Evolutionary conservation across 306 rosid species (phyloP), one percentile per base, ranked within the genome.

Genomic region (Acacia melanoxylon): DNA sequence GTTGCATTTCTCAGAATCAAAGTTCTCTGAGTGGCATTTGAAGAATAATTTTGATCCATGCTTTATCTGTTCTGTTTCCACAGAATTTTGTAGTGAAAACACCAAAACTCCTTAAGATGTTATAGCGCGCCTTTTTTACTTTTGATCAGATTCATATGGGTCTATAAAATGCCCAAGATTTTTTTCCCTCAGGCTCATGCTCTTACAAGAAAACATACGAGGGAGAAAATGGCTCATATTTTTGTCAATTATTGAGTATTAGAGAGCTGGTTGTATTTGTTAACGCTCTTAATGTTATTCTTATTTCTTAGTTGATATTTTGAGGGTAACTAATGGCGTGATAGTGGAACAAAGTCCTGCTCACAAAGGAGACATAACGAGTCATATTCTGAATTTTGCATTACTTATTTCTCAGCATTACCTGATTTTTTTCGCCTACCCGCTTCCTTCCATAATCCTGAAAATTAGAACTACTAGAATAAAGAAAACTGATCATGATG

Each of bases 1-100:
- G 37, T 66, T 48, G 7, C 61, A 62, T 16, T 35, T 35, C 7
- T 37, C 68, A 37, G 68, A 16, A 71, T 69, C 52, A 9, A 52
- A 37, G 42, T 58, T 74, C 63, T 44, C 74, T 51, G 25, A 46
- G 84, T 80, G 19, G 66, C 74, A 41, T 79, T 76, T 35, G 62
- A 42, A 42, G 8, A 37, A 17, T 31, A 76, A 49, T 58, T 58
- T 59, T 72, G 70, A 19, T 41, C 65, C 9, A 35, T 61, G 56
- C 13, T 15, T 54, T 41, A 25, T 80, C 17, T 58, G 65, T 54
- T 80, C 61, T 41, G 74, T 54, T 80, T 33, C 3, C 52, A 12
- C 16, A 56, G 52, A 49, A 80, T 27, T 72, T 77, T 68, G 72
- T 56, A 29, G 68, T 42, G 68, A 61, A 74, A 77, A 72, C 29